phyloP scores from a whole-genome alignment of 768 basidiomycete genomes.

The Boletus rufocinnamomeus region DNA sequence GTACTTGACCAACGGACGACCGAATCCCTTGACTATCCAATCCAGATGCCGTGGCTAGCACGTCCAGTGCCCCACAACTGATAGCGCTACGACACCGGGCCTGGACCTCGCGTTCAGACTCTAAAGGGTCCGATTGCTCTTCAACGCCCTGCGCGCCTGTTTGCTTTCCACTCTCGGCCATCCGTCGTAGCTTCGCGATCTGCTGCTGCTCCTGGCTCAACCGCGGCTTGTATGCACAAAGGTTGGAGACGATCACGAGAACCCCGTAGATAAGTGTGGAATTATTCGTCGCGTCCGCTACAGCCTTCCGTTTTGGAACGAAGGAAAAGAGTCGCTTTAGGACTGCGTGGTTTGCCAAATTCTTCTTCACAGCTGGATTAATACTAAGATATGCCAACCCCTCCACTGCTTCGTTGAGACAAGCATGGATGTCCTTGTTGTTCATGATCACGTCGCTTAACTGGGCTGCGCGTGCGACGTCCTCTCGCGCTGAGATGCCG shows the following conservation, averaged over 20 bases:
- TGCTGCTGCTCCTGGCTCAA: constrained; percentile 82
- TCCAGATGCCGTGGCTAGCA: constrained; percentile 57
- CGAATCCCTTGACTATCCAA: constrained; percentile 69
- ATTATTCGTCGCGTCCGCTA: constrained; percentile 34
- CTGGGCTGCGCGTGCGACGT: constrained; percentile 49
- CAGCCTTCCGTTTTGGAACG: constrained; percentile 50
- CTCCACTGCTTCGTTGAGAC: constrained; percentile 70
- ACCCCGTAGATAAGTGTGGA: constrained; percentile 75
- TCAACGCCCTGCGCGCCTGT: constrained; percentile 30
- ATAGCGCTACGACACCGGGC: constrained; percentile 59
- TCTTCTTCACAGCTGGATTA: constrained; percentile 62
- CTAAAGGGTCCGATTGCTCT: constrained; percentile 42
- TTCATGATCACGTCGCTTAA: constrained; percentile 60
- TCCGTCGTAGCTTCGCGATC: constrained; percentile 72
- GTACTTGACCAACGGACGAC: constrained; percentile 54
- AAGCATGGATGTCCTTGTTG: constrained; percentile 38
- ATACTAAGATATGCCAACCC: constrained; percentile 82
- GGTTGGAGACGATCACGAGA: constrained; percentile 71
- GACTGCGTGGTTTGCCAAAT: constrained; percentile 57
- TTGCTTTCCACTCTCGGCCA: constrained; percentile 57
- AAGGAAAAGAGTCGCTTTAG: constrained; percentile 59
- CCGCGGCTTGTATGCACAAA: constrained; percentile 68
- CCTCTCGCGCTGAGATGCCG: constrained; percentile 24
- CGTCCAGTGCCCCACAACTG: constrained; percentile 61
- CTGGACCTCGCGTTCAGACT: constrained; percentile 68